phyloP scores from a whole-genome alignment of 2,329 filamentous ascomycete species.

The Domatiomyces globalis region DNA sequence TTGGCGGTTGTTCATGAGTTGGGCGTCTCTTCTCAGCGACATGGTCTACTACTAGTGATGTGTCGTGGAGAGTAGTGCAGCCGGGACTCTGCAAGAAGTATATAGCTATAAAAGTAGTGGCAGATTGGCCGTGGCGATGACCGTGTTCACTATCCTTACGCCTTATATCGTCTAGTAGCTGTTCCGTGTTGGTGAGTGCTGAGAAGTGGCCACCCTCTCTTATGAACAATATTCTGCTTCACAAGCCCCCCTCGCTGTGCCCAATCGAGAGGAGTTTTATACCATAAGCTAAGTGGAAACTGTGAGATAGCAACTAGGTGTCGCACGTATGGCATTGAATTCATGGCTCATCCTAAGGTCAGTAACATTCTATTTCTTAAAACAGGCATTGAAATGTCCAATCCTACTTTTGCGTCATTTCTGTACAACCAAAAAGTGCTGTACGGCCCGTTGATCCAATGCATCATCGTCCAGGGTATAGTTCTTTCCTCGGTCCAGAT shows the following conservation, averaged over 20 bases:
- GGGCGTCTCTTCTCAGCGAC: no score
- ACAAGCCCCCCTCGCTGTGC: slow-evolving; percentile 6
- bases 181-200: slow-evolving; percentile 35
- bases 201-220: slow-evolving; percentile 39
- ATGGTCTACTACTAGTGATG: no score
- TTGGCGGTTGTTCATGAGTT: no score
- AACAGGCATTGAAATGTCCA: no score
- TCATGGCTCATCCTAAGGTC: slow-evolving; percentile 1
- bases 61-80: no score
- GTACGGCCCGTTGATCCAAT: slow-evolving; percentile 17
- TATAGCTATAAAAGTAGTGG: no score
- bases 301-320: slow-evolving; percentile 10
- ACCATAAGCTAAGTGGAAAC: slow-evolving; percentile 7
- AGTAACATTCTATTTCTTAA: slow-evolving; percentile 12
- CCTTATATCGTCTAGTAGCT: slow-evolving; percentile 31
- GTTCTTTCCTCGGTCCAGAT: slow-evolving; percentile 17
- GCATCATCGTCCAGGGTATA: slow-evolving; percentile 21
- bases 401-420: no score
- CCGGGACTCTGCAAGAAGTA: no score
- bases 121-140: no score
- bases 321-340: slow-evolving; percentile 4
- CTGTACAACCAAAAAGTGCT: slow-evolving; percentile 11
- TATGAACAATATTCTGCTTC: slow-evolving; percentile 15
- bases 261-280: no score
- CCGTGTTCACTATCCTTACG: no score